phyloP scores from a whole-genome alignment of 2,329 filamentous ascomycete species.

The Microsporum ferrugineum region DNA sequence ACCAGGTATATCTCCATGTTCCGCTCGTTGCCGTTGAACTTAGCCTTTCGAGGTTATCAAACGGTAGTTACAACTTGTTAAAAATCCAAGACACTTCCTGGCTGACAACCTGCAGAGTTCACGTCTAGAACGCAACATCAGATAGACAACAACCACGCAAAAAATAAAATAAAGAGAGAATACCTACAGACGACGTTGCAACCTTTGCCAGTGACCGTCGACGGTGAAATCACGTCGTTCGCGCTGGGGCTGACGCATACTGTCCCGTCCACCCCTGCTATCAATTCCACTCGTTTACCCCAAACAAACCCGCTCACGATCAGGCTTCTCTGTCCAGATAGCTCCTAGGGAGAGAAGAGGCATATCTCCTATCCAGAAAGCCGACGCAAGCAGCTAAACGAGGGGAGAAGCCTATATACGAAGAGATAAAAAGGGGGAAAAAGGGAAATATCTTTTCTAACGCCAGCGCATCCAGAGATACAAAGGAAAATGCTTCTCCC shows the following conservation, averaged over 20 bases:
- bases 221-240: neutral
- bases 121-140: neutral
- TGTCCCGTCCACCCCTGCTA: neutral
- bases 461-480: neutral
- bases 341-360: neutral
- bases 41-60: too few species aligned
- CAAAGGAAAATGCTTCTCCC: constrained; percentile 57
- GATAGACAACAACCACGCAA: neutral
- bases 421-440: neutral
- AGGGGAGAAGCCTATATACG: neutral
- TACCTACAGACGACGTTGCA: too few species aligned
- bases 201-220: neutral
- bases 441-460: neutral
- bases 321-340: neutral
- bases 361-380: neutral
- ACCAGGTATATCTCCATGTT: too few species aligned
- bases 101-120: too few species aligned
- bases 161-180: too few species aligned
- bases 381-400: neutral
- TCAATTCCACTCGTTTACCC: neutral
- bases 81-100: too few species aligned
- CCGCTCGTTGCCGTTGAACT: too few species aligned
- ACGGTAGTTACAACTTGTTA: too few species aligned
- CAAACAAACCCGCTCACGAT: neutral
- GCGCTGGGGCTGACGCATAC: neutral